phyloP scores from a whole-genome alignment of 352 stramenopile genomes.

The Phytopythium cucurbitacearum region DNA sequence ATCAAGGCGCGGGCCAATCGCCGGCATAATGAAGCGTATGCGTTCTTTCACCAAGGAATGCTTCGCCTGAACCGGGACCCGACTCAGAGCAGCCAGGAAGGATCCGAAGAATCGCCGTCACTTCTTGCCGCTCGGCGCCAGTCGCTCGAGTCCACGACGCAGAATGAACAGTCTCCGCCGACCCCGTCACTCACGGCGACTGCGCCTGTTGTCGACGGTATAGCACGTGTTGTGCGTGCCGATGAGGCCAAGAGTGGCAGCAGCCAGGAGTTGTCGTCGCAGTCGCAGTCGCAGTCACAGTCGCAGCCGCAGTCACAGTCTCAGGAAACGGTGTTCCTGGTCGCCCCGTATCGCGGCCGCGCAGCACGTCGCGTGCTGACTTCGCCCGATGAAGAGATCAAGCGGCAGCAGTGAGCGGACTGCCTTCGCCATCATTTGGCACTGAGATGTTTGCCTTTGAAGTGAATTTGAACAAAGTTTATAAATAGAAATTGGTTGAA shows the following conservation, averaged over 20 bases:
- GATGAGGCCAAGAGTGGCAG: constrained; percentile 1
- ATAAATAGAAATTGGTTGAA: constrained; percentile 2
- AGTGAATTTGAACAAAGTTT: constrained; percentile 2
- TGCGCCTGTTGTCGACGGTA: background rate
- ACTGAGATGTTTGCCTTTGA: background rate
- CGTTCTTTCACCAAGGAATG: no score
- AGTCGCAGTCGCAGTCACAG: constrained; percentile 6
- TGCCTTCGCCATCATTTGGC: background rate
- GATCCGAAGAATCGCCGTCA: constrained; percentile 4
- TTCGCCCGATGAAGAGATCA: constrained; percentile 15
- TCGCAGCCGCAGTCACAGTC: background rate
- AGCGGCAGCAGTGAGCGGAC: constrained; percentile 9
- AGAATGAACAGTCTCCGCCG: constrained; percentile 14
- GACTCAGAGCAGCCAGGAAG: background rate
- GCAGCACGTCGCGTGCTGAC: background rate
- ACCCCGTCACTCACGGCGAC: background rate
- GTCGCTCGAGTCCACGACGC: constrained; percentile 16
- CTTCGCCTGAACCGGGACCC: background rate
- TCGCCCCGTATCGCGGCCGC: background rate
- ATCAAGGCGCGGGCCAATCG: no score
- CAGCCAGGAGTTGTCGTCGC: constrained; percentile 5
- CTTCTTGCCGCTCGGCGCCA: constrained; percentile 5
- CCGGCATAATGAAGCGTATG: no score
- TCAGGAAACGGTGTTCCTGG: background rate
- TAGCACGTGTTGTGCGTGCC: background rate